A percentile compares a stretch with the other conserved stretches of the same genome.
These are phyloP conservation scores for Amanita rubescens DNA, from an alignment of 768 basidiomycete species.

Conservation along the genomic window DNA sequence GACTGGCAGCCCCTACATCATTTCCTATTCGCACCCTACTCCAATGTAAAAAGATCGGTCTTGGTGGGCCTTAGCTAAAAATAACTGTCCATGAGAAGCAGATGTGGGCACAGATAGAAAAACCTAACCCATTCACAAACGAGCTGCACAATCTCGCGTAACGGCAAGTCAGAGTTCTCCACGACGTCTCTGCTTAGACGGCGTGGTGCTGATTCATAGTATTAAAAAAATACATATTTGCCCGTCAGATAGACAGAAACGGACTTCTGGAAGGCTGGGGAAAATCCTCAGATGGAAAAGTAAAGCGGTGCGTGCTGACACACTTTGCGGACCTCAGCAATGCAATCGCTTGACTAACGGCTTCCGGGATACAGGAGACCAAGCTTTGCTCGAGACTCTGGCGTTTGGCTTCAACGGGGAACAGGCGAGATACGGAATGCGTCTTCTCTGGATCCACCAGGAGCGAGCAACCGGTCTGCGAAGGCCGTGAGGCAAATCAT, in stretches of 20 bases:
- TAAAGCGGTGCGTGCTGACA: conserved; percentile 2
- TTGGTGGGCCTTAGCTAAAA: too few relatives aligned
- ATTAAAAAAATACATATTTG: conserved; percentile 24
- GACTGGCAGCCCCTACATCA: conserved; percentile 22
- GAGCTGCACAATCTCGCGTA: too few relatives aligned
- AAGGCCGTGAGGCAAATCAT: background rate
- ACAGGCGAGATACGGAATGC: background rate
- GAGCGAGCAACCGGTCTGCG: background rate
- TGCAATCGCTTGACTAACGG: background rate
- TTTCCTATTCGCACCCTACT: too few relatives aligned
- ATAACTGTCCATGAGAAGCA: too few relatives aligned
- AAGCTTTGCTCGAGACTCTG: background rate
- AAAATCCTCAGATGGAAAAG: conserved; percentile 14
- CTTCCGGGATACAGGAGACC: background rate
- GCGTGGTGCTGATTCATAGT: too few relatives aligned
- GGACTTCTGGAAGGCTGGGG: conserved; percentile 21
- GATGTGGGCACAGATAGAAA: too few relatives aligned
- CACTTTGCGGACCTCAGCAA: background rate
- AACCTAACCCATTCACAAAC: too few relatives aligned
- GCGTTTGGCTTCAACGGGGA: background rate
- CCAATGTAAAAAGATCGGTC: too few relatives aligned
- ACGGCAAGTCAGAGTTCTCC: too few relatives aligned
- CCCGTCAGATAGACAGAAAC: conserved; percentile 27
- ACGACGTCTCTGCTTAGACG: too few relatives aligned
- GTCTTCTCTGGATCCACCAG: background rate